Evolutionary conservation across 495 filamentous ascomycete genomes (phyloP), one percentile per base, ranked within the genome.

Genomic region (Pseudomonodictys pantanalensis): DNA sequence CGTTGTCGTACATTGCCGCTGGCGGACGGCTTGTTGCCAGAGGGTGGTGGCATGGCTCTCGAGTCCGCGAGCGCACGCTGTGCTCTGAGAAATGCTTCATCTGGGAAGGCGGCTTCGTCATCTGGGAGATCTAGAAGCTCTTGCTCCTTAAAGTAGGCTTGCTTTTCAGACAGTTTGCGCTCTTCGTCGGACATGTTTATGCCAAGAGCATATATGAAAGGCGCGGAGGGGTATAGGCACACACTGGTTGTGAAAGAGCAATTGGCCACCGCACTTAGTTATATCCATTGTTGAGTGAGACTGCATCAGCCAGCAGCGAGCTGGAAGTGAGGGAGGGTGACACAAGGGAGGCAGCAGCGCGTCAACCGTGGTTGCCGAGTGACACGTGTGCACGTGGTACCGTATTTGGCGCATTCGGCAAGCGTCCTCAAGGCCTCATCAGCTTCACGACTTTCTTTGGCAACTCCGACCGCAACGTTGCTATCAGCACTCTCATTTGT

Each of bases 61-160:
- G 50, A 42, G 28, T 55, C 62, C 0, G 56, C 56, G 7, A 65
- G 20, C 15, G 57, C 62, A 35, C 57, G 49, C 24, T 44, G 43
- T 43, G 55, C 43, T 39, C 60, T 25, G 26, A 50, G 28, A 23
- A 41, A 44, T 22, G 48, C 68, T 51, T 69, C 62, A 45, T 69
- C 62, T 39, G 71, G 69, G 17, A 62, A 56, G 8, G 23, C 47
- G 0, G 44, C 28, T 17, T 75, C 69, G 45, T 81, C 76, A 5
- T 67, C 68, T 30, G 62, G 62, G 11, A 75, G 54, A 63, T 79
- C 78, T 26, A 85, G 67, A 17, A 67, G 58, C 28, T 79, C 76
- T 5, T 83, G 72, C 9, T 71, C 69, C 17, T 65, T 56, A 59
- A 83, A 83, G 56, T 81, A 79, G 25, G 58, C 49, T 58, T 67